These are phyloP conservation scores for Bromus sterilis DNA, from an alignment of 176 grass and related monocot species.

Conservation along the genomic window DNA sequence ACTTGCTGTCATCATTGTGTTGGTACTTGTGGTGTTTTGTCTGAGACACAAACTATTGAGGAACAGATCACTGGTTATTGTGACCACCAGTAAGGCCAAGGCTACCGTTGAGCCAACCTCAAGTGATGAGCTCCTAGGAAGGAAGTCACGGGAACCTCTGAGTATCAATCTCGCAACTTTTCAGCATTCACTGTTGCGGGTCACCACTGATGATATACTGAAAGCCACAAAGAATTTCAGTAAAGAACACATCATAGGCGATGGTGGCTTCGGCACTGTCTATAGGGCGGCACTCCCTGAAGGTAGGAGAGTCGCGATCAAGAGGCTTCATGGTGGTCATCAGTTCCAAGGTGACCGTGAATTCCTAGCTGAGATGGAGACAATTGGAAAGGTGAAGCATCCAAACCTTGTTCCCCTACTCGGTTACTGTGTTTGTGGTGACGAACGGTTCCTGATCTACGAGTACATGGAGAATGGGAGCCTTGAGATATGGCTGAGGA, in stretches of 20 bases:
- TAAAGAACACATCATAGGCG: conserved; percentile 83
- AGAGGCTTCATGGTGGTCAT: conserved; percentile 82
- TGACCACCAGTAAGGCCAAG: conserved; percentile 43
- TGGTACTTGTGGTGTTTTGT: conserved; percentile 33
- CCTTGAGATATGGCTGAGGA: conserved; percentile 85
- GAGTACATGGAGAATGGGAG: conserved; percentile 98
- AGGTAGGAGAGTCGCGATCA: conserved; percentile 68
- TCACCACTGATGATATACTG: conserved; percentile 79
- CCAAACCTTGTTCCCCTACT: conserved; percentile 83
- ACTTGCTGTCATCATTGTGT: conserved; percentile 18
- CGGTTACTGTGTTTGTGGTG: conserved; percentile 90
- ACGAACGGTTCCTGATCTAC: conserved; percentile 89
- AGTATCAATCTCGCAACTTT: conserved; percentile 98
- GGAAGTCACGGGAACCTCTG: conserved; percentile 69
- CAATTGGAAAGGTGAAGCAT: conserved; percentile 97
- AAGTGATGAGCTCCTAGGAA: conserved; percentile 81
- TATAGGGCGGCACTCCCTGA: conserved; percentile 71
- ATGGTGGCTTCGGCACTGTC: conserved; percentile 93
- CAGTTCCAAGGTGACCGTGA: conserved; percentile 83
- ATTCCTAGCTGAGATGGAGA: conserved; percentile 96
- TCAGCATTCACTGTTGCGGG: conserved; percentile 67
- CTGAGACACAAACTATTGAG: conserved; percentile 49
- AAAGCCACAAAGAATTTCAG: conserved; percentile 93
- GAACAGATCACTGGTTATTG: conserved; percentile 32
- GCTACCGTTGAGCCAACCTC: conserved; percentile 62